Base-by-base conservation (phyloP, 2,329 filamentous ascomycete genomes). In the Dactylellina sp. region DNA sequence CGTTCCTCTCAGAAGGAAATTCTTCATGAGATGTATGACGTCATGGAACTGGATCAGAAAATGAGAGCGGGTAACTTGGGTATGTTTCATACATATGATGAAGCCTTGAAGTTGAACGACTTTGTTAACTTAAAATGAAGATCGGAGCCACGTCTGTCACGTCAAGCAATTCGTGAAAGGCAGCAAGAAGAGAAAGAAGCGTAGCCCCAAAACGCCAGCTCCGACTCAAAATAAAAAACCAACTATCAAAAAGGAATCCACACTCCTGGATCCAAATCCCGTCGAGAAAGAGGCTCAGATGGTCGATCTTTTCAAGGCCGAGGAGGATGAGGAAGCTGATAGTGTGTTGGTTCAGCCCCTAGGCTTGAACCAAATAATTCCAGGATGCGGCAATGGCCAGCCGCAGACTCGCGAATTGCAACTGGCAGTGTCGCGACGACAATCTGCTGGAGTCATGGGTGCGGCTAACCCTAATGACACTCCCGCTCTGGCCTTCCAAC, bases 11-110 rank as follows among this genome's bases (percentile, higher is more conserved):
- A 61, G 35, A 74, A 74, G 16, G 70, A 74, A 39, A 63, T 66
- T 42, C 61, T 74, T n/a, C 53, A 52, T 39, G 70, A 74, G 37
- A 52, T 74, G 32, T 74, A 65, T 12, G 61, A 74, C 44, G 61
- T 74, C 18, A 61, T 66, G 22, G 70, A 60, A 2, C 18, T 74
- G 2, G 61, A 74, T 24, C 61, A 60, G 4, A 46, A 40, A 35
- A 59, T 61, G 24, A 59, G 56, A n/a, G 40, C 47, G 7, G 70
- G 61, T 1, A 55, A 42, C 12, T 18, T 70, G 37, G 64, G 64
- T 70, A 47, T 11, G 55, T 57, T 7, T 49, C n/a, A 47, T 18
- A n/a, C 24, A 24, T 22, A 20, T 39, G 7, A 12, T 14, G 35
- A 37, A 7, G 7, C 37, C 24, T 25, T 18, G 24, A 32, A 40